Base-by-base conservation (phyloP, 2,329 filamentous ascomycete species). In the Penicillium psychrosexuale region DNA sequence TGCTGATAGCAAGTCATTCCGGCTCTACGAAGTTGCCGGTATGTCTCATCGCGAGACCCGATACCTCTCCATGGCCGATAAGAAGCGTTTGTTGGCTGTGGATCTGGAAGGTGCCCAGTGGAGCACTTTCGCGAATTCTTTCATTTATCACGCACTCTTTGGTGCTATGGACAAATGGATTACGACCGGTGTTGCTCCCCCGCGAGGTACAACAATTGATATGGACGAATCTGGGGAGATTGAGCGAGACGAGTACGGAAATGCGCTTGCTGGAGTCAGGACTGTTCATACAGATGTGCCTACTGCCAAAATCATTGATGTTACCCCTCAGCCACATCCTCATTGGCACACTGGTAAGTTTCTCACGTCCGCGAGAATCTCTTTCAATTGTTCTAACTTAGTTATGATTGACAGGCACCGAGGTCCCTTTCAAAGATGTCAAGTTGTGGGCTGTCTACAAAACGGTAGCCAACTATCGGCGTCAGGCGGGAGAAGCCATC, bases 91-190 rank as follows among this genome's bases (percentile, higher is more conserved):
- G 19, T 27, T 36, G 3, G 2, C 3, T 28, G 27, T 31, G 13
- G 34, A 47, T 27, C 22, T 47, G 2, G 15, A 27, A 27, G 12
- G 27, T 40, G 28, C 33, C 2, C 34, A 39, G 19, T 53, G 50
- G 50, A 53, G 8, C 12, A 53, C 42, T 7, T 53, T 53, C 2
- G 17, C 33, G 19, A 40, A 12, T 15, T 48, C 50, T 27, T 47
- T 47, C 22, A n/a, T 53, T 33, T 47, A 39, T 3, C 27, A 48
- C 6, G 50, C 43, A 28, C 17, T 53, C 28, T 48, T 53, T 15
- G 50, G 40, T 17, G 34, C 50, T 30, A 53, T 53, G 50, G 31
- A 33, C 17, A 48, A 34, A 15, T 53, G 50, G 50, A 47, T 48
- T 12, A 47, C 33, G 2, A 31, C 33, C 8, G 42, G 27, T 17